A percentile compares a stretch with the other conserved stretches of the same genome.
Conservation (phyloP, 2,329 filamentous ascomycete genomes). For the Macrophomina pseudophaseolina region DNA sequence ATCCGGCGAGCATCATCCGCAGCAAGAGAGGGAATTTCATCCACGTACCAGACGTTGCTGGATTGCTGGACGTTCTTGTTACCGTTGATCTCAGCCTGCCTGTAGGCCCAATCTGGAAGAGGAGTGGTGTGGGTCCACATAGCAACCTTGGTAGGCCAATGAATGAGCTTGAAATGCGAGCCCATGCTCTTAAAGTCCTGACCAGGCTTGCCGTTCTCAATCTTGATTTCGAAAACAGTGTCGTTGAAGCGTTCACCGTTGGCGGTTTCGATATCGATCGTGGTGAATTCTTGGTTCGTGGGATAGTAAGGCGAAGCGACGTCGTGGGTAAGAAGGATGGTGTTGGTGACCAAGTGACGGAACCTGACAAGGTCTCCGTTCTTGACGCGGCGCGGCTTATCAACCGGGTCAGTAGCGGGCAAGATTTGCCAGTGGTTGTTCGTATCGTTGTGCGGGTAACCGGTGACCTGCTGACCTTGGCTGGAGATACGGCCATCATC, state of each 20-base stretch:
- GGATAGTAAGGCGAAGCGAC: constrained; percentile 95
- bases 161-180: constrained; percentile 93
- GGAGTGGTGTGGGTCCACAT: constrained; percentile 98
- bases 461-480: constrained; percentile 95
- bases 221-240: constrained; percentile 88
- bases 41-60: constrained; percentile 93
- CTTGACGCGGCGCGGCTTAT: constrained; percentile 69
- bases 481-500: constrained; percentile 97
- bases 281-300: constrained; percentile 98
- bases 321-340: constrained; percentile 88
- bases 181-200: constrained; percentile 90
- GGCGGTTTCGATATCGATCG: constrained; percentile 73
- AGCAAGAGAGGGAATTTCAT: constrained; percentile 83
- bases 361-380: constrained; percentile 88
- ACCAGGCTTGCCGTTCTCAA: constrained; percentile 80
- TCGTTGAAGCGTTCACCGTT: constrained; percentile 79
- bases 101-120: constrained; percentile 95
- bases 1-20: constrained; percentile 73
- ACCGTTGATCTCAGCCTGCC: constrained; percentile 98
- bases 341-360: constrained; percentile 84
- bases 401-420: constrained; percentile 62
- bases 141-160: constrained; percentile 92
- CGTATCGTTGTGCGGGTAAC: constrained; percentile 97
- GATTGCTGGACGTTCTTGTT: constrained; percentile 92
- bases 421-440: constrained; percentile 99